Base-by-base conservation (phyloP, 148 eudicot genomes). In the Rhododendron ovatum region DNA sequence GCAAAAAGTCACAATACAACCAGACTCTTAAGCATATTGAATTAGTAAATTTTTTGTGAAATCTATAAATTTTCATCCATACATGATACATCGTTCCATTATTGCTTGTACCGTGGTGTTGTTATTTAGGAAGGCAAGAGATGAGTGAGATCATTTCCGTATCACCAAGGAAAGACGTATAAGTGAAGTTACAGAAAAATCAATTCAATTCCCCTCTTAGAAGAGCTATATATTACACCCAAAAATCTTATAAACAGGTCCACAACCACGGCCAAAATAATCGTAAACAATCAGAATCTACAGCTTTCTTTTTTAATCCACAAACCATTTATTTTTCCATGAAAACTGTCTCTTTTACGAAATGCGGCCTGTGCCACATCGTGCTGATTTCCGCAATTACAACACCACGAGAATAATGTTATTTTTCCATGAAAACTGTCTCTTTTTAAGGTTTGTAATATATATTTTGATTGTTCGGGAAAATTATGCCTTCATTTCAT, bases 1-100 rank as follows among this genome's bases (percentile, higher is more conserved):
- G 92, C 78, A 78, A 83, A 81, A 75, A 79, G 50, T 22, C 43
- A 37, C 37, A 41, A 75, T 6, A 47, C 37, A 79, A 35, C 15
- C 67, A 61, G 26, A 85, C 28, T 50, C 48, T 37, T 37, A 47
- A 43, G 5, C 76, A 85, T 5, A 48, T 20, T 65, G 7, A 33
- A 13, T 33, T 43, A 2, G 39, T 43, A 26, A 3, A 0, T 10
- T 17, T 13, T 50, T 1, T 67, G 17, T 7, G 30, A 30, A 30
- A 30, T 30, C 30, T 30, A 81, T 45, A 83, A 3, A 45, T 45
- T 22, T 61, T 82, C 13, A 82, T 13, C n/a, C 65, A 59, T 22
- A 28, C 63, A 80, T 80, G 63, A 14, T 15, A 24, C 10, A 67
- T 8, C 15, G 33, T 41, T 14, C 39, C 43, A 28, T 2, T 33